These are phyloP conservation scores for Galeopsis tetrahit DNA, from an alignment of 257 asterid species.

Conservation along the genomic window DNA sequence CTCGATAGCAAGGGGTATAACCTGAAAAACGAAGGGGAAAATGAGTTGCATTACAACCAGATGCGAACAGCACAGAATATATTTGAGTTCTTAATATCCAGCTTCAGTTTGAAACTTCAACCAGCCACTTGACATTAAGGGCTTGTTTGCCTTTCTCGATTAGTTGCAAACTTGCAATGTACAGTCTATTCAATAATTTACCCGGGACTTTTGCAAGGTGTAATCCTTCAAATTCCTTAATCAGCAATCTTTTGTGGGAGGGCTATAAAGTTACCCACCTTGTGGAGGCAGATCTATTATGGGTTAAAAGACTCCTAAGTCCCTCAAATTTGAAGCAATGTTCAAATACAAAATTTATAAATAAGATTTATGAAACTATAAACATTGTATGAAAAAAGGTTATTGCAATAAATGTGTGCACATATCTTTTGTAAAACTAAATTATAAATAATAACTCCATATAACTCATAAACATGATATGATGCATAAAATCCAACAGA, in stretches of 20 bases:
- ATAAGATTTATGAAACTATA: neutral
- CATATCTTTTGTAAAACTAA: neutral
- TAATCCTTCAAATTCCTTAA: slow-evolving; percentile 25
- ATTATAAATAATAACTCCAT: neutral
- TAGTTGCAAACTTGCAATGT: slow-evolving; percentile 1
- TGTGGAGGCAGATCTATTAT: slow-evolving; percentile 10
- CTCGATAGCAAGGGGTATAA: slow-evolving; percentile 86
- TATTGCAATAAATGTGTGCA: neutral
- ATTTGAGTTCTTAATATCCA: slow-evolving; percentile 19
- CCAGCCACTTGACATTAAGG: slow-evolving; percentile 17
- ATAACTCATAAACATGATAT: neutral
- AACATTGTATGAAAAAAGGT: neutral
- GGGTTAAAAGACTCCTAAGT: neutral
- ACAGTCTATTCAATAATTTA: neutral
- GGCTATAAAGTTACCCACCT: neutral
- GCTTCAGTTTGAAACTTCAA: slow-evolving; percentile 26
- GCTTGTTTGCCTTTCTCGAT: slow-evolving; percentile 1
- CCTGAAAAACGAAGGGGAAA: slow-evolving; percentile 54
- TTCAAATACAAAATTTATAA: neutral
- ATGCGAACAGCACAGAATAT: slow-evolving; percentile 18
- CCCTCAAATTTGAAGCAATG: neutral
- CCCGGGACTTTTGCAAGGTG: neutral
- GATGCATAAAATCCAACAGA: neutral
- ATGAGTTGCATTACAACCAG: slow-evolving; percentile 27
- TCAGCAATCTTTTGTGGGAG: slow-evolving; percentile 14